Conservation (phyloP, 257 asterid genomes). For the Haberlea rhodopensis region DNA sequence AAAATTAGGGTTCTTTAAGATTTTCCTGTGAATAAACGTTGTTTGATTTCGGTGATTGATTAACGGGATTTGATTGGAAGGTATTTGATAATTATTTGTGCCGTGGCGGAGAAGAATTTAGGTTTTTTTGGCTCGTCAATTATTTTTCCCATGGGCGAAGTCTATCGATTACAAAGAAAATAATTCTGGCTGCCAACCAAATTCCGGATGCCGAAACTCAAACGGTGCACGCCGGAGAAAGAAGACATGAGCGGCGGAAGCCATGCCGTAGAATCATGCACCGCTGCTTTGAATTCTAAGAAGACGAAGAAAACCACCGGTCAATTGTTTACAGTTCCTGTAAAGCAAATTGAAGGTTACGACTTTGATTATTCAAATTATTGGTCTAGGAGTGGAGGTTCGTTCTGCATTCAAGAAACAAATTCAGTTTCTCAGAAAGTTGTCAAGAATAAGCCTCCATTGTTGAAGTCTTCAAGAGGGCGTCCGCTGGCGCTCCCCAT, state of each 20-base stretch:
- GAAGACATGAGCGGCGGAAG: conserved; percentile 28
- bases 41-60: conserved; percentile 17
- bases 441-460: conserved; percentile 45
- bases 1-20: conserved; percentile 31
- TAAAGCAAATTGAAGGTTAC: conserved; percentile 43
- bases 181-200: conserved; percentile 37
- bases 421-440: conserved; percentile 27
- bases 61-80: conserved; percentile 23
- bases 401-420: conserved; percentile 28
- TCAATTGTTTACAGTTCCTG: conserved; percentile 44
- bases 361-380: conserved; percentile 33
- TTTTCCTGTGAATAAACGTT: conserved; percentile 3
- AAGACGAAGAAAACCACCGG: conserved; percentile 26
- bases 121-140: conserved; percentile 25
- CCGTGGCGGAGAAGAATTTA: conserved; percentile 22
- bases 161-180: conserved; percentile 30
- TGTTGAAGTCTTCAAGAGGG: conserved; percentile 78
- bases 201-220: conserved; percentile 66
- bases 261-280: conserved; percentile 35
- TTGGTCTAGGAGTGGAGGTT: conserved; percentile 28
- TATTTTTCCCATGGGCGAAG: conserved; percentile 13
- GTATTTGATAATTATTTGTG: conserved; percentile 13
- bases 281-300: conserved; percentile 24
- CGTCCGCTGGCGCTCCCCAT: conserved; percentile 61
- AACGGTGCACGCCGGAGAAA: conserved; percentile 53